These are phyloP conservation scores for Helotiales sp. DNA, from an alignment of 2,329 filamentous ascomycete genomes.

Conservation along the genomic window DNA sequence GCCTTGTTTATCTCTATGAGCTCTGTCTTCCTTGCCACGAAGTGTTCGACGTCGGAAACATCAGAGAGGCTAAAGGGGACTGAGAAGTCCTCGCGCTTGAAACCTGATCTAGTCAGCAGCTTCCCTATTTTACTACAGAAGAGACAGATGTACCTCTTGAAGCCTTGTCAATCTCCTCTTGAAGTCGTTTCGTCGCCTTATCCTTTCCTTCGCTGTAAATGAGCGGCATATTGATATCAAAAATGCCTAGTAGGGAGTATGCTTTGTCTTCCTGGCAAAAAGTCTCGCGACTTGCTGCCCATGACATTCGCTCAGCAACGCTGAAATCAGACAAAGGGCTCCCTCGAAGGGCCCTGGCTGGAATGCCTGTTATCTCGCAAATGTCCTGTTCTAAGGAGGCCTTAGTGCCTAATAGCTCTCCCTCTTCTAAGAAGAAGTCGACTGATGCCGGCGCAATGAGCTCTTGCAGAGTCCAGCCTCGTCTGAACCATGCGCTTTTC, in stretches of 20 bases:
- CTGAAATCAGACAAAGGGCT: slow-evolving; percentile 16
- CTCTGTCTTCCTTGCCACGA: slow-evolving; percentile 42
- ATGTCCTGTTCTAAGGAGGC: slow-evolving; percentile 27
- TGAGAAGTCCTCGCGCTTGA: slow-evolving; percentile 36
- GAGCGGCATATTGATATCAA: slow-evolving; percentile 51
- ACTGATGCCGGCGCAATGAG: too few species aligned
- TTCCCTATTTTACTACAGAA: neutral
- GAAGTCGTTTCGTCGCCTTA: slow-evolving; percentile 44
- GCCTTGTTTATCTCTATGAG: slow-evolving; percentile 40
- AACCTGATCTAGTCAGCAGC: slow-evolving; percentile 19
- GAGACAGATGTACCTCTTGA: slow-evolving; percentile 1
- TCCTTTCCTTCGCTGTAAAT: slow-evolving; percentile 48
- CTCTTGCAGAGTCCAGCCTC: slow-evolving; percentile 34
- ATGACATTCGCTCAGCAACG: slow-evolving; percentile 43
- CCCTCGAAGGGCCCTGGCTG: slow-evolving; percentile 24
- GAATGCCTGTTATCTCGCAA: slow-evolving; percentile 30
- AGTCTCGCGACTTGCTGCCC: slow-evolving; percentile 46
- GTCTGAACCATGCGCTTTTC: too few species aligned
- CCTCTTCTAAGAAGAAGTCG: slow-evolving; percentile 30
- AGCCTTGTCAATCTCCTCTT: slow-evolving; percentile 43
- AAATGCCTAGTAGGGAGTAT: slow-evolving; percentile 52
- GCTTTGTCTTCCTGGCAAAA: slow-evolving; percentile 48
- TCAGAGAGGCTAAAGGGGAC: slow-evolving; percentile 40
- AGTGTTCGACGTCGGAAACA: slow-evolving; percentile 40
- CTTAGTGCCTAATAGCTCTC: slow-evolving; percentile 30